Base-by-base conservation (phyloP, 2,329 filamentous ascomycete species). In the Arthrobotrys musiformis region DNA sequence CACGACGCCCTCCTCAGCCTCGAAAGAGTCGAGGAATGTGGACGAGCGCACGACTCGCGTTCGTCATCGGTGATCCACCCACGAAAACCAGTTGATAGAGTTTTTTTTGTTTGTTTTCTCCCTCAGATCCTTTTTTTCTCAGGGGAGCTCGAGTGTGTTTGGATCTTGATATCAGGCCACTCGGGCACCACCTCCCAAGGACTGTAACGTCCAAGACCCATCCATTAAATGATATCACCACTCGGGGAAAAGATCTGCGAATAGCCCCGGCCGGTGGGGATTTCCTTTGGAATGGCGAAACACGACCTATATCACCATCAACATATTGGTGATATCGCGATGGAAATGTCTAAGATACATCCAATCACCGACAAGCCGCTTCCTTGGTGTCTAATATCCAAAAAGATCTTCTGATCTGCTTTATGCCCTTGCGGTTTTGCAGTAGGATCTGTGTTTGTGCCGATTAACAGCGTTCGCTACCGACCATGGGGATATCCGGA, bases 221-320 rank as follows among this genome's bases (percentile, higher is more conserved):
- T 9, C 8, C 35, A 22, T 58, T 30, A 22, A 33, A 50, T 33
- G 56, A 63, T 63, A 63, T 56, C 54, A 37, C 67, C 44, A 33
- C 56, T 70, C 67, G 58, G 67, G 33, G 67, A 56, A 70, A 70
- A 52, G 67, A 70, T 70, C 67, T 52, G 61, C 56, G 54, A 30
- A 22, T 19, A 42, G 15, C 37, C 67, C 56, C 46, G 67, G 67
- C 61, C 60, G 24, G 44, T 44, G 46, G 58, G 54, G 33, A 58
- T 58, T 5, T 58, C 54, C 54, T 58, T 58, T 40, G 22, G 54
- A 19, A 58, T 58, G 33, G 54, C 54, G 54, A 40, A 58, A 58
- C 19, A 58, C 26, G 33, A 26, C 33, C 54, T 58, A 58, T 58
- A 58, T 37, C 30, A 58, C 54, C 17, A 19, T 58, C n/a, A 30